These are phyloP conservation scores for Aspergillus calidoustus DNA, from an alignment of 2,329 filamentous ascomycete species.

Conservation along the genomic window DNA sequence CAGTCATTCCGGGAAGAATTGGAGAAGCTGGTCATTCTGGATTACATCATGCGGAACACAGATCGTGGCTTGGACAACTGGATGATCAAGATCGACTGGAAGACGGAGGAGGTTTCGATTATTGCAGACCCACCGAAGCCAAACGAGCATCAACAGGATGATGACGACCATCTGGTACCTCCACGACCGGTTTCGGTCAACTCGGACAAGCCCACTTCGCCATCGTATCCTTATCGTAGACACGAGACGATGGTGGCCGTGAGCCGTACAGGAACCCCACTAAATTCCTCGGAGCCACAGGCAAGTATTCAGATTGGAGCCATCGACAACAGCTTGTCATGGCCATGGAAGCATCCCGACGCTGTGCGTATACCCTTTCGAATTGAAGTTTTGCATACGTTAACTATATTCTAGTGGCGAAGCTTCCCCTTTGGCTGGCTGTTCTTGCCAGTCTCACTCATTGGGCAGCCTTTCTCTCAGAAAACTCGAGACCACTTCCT, in stretches of 20 bases:
- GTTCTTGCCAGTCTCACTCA: slow-evolving; percentile 93
- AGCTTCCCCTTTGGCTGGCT: slow-evolving; percentile 99
- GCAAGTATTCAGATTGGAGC: slow-evolving; percentile 79
- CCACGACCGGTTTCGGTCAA: slow-evolving; percentile 66
- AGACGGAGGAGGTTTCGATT: slow-evolving; percentile 80
- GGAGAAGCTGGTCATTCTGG: slow-evolving; percentile 94
- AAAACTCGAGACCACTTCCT: slow-evolving; percentile 93
- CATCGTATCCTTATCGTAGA: slow-evolving; percentile 70
- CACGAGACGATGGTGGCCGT: slow-evolving; percentile 84
- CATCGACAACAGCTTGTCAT: slow-evolving; percentile 97
- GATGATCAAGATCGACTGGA: slow-evolving; percentile 97
- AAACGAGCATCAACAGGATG: slow-evolving; percentile 55
- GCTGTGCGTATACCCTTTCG: slow-evolving; percentile 59
- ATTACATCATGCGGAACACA: slow-evolving; percentile 99
- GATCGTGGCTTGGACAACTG: slow-evolving; percentile 96
- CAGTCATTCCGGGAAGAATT: slow-evolving; percentile 93
- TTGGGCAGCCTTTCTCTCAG: slow-evolving; percentile 93
- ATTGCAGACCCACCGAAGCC: slow-evolving; percentile 79
- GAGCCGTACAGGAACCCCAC: slow-evolving; percentile 60
- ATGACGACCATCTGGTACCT: slow-evolving; percentile 52
- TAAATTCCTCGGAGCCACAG: slow-evolving; percentile 48
- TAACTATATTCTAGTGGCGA: slow-evolving; percentile 58
- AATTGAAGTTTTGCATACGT: slow-evolving; percentile 5
- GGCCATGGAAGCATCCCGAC: slow-evolving; percentile 99
- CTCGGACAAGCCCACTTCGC: slow-evolving; percentile 43